Conservation (phyloP, 2,329 filamentous ascomycete genomes). For the Colletotrichum godetiae region DNA sequence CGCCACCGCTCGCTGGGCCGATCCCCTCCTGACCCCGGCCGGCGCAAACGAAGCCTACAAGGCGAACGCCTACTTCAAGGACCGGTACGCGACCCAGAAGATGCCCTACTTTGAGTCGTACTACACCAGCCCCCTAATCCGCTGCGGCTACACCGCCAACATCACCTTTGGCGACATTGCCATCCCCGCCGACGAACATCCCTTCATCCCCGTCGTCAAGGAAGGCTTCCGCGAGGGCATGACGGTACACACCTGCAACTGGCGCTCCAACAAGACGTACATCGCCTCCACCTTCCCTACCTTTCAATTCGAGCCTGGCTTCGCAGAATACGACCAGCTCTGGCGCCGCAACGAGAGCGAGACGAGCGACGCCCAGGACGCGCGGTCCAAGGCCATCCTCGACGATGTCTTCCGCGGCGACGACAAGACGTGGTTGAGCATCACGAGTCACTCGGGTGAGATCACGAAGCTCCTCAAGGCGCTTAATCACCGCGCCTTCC, state of each 20-base stretch:
- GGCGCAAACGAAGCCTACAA: slow-evolving; percentile 68
- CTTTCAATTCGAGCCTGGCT: slow-evolving; percentile 69
- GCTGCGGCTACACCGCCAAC: slow-evolving; percentile 72
- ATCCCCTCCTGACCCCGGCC: slow-evolving; percentile 68
- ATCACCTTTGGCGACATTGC: slow-evolving; percentile 68
- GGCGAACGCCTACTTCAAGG: slow-evolving; percentile 69
- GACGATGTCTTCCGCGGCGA: slow-evolving; percentile 68
- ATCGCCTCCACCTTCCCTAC: slow-evolving; percentile 64
- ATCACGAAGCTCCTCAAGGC: slow-evolving; percentile 64
- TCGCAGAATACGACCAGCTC: slow-evolving; percentile 64
- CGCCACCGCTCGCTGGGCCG: slow-evolving; percentile 70
- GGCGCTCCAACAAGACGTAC: slow-evolving; percentile 64
- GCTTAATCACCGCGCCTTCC: slow-evolving; percentile 70
- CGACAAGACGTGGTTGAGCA: slow-evolving; percentile 65
- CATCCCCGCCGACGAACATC: slow-evolving; percentile 58
- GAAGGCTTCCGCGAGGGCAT: slow-evolving; percentile 75
- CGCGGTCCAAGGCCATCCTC: slow-evolving; percentile 59
- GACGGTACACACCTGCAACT: slow-evolving; percentile 76
- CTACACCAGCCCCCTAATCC: slow-evolving; percentile 72
- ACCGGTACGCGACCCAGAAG: slow-evolving; percentile 60
- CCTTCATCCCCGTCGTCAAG: slow-evolving; percentile 71
- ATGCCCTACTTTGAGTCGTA: slow-evolving; percentile 73
- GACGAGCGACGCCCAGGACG: slow-evolving; percentile 59
- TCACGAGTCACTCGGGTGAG: slow-evolving; percentile 71
- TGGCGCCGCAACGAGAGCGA: slow-evolving; percentile 57